These are phyloP conservation scores for Pelargonium myrrhifolium DNA, from an alignment of 441 rosid species.

Conservation along the genomic window DNA sequence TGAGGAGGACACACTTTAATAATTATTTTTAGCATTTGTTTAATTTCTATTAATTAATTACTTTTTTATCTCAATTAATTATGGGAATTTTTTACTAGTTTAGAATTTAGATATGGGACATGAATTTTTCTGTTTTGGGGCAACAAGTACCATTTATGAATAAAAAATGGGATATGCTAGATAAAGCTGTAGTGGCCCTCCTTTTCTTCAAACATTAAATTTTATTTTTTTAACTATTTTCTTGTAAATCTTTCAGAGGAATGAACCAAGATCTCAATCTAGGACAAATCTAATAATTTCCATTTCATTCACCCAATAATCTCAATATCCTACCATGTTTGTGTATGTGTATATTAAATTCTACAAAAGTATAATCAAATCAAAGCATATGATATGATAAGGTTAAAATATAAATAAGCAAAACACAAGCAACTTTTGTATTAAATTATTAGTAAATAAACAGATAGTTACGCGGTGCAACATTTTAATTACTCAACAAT, in stretches of 20 bases:
- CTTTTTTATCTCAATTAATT: background rate
- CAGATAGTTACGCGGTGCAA: no score
- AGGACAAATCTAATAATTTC: background rate
- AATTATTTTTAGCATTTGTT: no score
- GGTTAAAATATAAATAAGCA: no score
- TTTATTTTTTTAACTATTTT: background rate
- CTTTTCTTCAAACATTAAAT: background rate
- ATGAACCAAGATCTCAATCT: constrained; percentile 2
- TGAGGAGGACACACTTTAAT: background rate
- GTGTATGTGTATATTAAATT: no score
- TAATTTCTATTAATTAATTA: background rate
- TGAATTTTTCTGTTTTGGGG: background rate
- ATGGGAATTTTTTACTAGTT: background rate
- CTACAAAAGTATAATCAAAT: no score
- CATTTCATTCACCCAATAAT: background rate
- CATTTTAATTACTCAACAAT: no score
- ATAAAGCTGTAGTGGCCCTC: background rate
- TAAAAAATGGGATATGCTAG: background rate
- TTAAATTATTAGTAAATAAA: no score
- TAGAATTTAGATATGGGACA: constrained; percentile 1
- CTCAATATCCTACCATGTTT: background rate
- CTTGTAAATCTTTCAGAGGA: constrained; percentile 1
- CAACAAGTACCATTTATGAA: constrained; percentile 1
- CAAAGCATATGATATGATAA: no score
- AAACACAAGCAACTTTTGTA: no score